These are phyloP conservation scores for Styphnolobium japonicum DNA, from an alignment of 306 rosid species.

Conservation along the genomic window DNA sequence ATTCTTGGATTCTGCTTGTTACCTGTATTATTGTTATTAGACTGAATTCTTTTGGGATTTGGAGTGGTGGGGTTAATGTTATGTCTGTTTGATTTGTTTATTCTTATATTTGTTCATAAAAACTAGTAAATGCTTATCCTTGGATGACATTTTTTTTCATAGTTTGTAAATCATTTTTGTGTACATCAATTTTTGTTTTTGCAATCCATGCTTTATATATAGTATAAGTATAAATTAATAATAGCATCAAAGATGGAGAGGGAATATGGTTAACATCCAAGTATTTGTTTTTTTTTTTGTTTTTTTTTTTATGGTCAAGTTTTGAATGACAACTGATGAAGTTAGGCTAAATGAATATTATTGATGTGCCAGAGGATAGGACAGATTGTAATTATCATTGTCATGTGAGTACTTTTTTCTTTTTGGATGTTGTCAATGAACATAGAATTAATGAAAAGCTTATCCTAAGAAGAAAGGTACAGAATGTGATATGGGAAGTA, in stretches of 20 bases:
- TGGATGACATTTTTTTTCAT: neutral
- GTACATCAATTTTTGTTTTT: neutral
- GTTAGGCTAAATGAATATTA: neutral
- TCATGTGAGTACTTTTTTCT: neutral
- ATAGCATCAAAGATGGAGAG: neutral
- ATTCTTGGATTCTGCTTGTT: conserved; percentile 6
- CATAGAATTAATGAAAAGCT: neutral
- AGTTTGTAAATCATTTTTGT: neutral
- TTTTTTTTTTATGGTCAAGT: neutral
- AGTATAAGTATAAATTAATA: neutral
- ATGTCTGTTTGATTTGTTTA: neutral
- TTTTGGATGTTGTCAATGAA: neutral
- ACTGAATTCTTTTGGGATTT: neutral
- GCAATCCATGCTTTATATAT: neutral
- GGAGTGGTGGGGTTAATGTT: neutral
- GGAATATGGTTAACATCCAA: neutral
- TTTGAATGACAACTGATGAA: neutral
- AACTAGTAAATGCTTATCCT: neutral
- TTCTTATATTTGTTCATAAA: neutral
- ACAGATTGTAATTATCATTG: neutral
- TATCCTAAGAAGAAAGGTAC: neutral
- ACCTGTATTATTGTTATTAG: neutral
- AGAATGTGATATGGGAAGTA: neutral
- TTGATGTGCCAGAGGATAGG: neutral
- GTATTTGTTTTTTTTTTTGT: conserved; percentile 1